Base-by-base conservation (phyloP, 306 rosid species). In the Cicer judaicum region DNA sequence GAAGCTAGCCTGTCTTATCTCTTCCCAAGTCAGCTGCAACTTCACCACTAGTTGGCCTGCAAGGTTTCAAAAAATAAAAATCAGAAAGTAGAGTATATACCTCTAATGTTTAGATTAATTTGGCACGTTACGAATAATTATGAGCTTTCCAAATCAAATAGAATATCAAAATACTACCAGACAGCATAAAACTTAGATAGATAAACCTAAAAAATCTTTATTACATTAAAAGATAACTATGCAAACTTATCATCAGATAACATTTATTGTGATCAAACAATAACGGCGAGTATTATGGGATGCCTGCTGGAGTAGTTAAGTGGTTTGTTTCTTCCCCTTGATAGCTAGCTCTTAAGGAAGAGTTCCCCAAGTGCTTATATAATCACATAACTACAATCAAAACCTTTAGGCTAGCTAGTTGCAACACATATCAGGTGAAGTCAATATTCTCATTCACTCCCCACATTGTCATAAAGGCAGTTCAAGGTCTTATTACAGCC, bases 31-130 rank as follows among this genome's bases (percentile, higher is more conserved):
- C 79, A 52, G 79, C 21, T 57, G 64, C 68, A 38, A 84, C 85
- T 81, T 78, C 88, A 64, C 88, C 88, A 74, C 88, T 84, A 15
- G 88, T 81, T 75, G 83, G 83, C 84, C 88, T 84, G 83, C 74
- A 78, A 78, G 29, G 64, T 70, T 81, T 77, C 71, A 48, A 64
- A 38, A 74, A 48, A 62, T 62, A 80, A 15, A 7, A 10, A 10
- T 55, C 21, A 71, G 61, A 80, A 46, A 68, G 73, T 15, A 41
- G 19, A 46, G 14, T 50, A 60, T 46, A 66, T 8, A 10, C 29
- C 38, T 41, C n/a, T 57, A 7, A 49, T 53, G 42, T 24, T 46
- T 60, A 49, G 10, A 39, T 43, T 36, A 63, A 44, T 70, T 62
- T 62, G 39, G 64, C 40, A 42, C 53, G 11, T 43, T 18, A 39